phyloP scores from a whole-genome alignment of 306 rosid species.

The Oxytropis ochrocephala region DNA sequence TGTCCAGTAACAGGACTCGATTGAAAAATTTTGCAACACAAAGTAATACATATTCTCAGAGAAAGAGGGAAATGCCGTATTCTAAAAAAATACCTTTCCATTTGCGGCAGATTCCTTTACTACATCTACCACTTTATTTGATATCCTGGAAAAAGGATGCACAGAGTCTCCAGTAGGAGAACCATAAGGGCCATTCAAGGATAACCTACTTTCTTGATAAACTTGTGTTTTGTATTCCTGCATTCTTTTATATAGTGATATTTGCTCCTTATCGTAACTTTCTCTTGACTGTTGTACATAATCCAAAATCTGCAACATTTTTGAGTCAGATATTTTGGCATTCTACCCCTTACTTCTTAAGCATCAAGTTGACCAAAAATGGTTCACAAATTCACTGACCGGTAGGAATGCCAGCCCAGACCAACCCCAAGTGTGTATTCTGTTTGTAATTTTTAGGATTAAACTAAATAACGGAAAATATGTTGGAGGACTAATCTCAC shows the following conservation, averaged over 20 bases:
- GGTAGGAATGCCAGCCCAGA: not conserved
- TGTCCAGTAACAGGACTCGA: not conserved
- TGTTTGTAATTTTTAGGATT: too few species aligned
- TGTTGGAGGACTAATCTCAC: too few species aligned
- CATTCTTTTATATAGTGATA: conserved; percentile 56
- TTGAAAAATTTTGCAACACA: not conserved
- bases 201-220: conserved; percentile 48
- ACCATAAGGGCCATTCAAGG: conserved; percentile 41
- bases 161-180: conserved; percentile 38
- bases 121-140: conserved; percentile 56
- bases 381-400: not conserved
- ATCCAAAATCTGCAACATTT: conserved; percentile 50
- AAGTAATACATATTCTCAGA: not conserved
- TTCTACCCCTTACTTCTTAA: not conserved
- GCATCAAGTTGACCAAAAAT: not conserved
- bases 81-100: conserved; percentile 53
- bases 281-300: conserved; percentile 61
- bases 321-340: conserved; percentile 22
- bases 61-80: conserved; percentile 7
- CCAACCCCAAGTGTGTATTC: too few species aligned
- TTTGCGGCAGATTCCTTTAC: conserved; percentile 64
- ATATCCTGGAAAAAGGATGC: conserved; percentile 47
- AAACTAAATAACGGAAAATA: too few species aligned
- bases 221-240: conserved; percentile 55
- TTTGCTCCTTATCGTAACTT: conserved; percentile 50